A percentile compares a stretch with the other conserved stretches of the same genome.
Evolutionary conservation across 495 filamentous ascomycete species (phyloP).

Genomic region (Penicillium flavigenum): DNA sequence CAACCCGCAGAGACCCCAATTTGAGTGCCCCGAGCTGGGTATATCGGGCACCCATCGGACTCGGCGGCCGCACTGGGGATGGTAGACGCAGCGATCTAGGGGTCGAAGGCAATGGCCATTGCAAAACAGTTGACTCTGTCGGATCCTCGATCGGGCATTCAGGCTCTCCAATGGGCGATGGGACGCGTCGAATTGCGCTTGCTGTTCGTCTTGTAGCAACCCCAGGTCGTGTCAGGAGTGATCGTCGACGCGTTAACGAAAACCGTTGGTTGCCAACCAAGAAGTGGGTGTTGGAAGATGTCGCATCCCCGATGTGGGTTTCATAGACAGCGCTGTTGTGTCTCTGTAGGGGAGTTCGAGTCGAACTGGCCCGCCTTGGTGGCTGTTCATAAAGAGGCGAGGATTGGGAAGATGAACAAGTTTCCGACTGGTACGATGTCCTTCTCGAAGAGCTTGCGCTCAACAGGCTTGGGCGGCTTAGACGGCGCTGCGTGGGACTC

Average conservation of each 20-base stretch:
- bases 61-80: conserved; percentile 31
- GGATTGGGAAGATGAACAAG: conserved; percentile 16
- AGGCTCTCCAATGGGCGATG: conserved; percentile 30
- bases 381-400: conserved; percentile 22
- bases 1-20: conserved; percentile 50
- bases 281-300: conserved; percentile 41
- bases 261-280: conserved; percentile 40
- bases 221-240: conserved; percentile 48
- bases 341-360: conserved; percentile 29
- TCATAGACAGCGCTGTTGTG: conserved; percentile 30
- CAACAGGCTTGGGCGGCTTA: conserved; percentile 18
- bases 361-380: conserved; percentile 33
- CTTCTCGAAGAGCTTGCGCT: conserved; percentile 20
- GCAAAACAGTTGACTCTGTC: conserved; percentile 14
- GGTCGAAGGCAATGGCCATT: conserved; percentile 25
- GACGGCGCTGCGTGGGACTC: conserved; percentile 1
- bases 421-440: conserved; percentile 29
- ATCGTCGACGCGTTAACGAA: conserved; percentile 48
- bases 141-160: conserved; percentile 14
- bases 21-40: conserved; percentile 51
- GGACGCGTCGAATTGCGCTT: conserved; percentile 22
- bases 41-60: conserved; percentile 46
- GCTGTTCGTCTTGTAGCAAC: conserved; percentile 47
- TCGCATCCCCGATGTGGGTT: conserved; percentile 27
- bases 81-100: conserved; percentile 5